Evolutionary conservation across 1,139 yeast species (phyloP).

Genomic region (Candida sanyaensis): DNA sequence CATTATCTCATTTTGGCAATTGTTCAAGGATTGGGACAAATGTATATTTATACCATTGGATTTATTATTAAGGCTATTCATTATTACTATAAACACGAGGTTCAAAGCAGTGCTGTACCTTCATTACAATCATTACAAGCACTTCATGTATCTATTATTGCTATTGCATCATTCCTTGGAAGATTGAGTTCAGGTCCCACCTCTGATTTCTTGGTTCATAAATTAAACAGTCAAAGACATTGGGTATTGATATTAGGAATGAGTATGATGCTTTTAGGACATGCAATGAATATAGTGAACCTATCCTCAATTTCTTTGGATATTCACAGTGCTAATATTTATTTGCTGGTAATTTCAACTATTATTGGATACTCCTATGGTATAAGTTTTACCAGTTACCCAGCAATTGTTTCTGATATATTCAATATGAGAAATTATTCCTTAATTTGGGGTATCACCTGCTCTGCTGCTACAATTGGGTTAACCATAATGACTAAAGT

Average conservation of each 20-base stretch:
- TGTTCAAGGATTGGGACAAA: conserved; percentile 74
- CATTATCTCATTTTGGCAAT: conserved; percentile 59
- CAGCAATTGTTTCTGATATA: conserved; percentile 75
- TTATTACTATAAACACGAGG: conserved; percentile 27
- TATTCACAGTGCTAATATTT: conserved; percentile 32
- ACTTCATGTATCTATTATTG: conserved; percentile 69
- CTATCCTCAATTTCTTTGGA: conserved; percentile 26
- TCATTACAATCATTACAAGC: conserved; percentile 54
- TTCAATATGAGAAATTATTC: conserved; percentile 75
- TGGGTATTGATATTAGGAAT: conserved; percentile 66
- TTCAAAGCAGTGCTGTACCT: conserved; percentile 15
- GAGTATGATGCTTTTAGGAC: conserved; percentile 38
- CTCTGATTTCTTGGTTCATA: conserved; percentile 60
- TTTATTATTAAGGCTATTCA: conserved; percentile 60
- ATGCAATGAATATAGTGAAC: conserved; percentile 37
- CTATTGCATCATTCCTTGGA: conserved; percentile 68
- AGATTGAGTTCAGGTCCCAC: conserved; percentile 67
- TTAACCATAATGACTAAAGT: conserved; percentile 39
- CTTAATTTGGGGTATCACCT: conserved; percentile 78
- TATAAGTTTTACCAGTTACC: conserved; percentile 75
- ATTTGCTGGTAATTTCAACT: conserved; percentile 51
- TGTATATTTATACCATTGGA: conserved; percentile 76
- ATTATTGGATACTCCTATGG: conserved; percentile 81
- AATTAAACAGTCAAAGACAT: conserved; percentile 56
- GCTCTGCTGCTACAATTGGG: conserved; percentile 53